These are phyloP conservation scores for Cystobasidiaceae sp. DNA, from an alignment of 1,284 basidiomycete species.

Conservation along the genomic window DNA sequence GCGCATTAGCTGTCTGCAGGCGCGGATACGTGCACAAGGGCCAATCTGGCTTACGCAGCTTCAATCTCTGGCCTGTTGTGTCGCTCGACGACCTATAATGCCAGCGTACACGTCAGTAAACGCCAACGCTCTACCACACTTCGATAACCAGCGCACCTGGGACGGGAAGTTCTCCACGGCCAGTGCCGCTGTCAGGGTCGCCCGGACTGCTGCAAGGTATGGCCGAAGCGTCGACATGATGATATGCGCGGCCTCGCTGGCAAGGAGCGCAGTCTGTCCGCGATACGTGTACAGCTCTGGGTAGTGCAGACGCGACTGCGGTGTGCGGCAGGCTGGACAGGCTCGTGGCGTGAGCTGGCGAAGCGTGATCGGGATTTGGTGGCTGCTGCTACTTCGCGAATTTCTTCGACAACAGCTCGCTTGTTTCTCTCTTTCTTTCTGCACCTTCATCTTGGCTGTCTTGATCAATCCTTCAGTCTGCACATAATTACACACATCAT, in stretches of 20 bases:
- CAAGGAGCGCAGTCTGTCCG: neutral
- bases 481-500: neutral
- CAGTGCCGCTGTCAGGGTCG: constrained; percentile 92
- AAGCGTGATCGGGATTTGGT: too few species aligned
- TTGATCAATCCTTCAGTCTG: too few species aligned
- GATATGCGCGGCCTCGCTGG: neutral
- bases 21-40: neutral
- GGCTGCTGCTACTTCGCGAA: too few species aligned
- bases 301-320: too few species aligned
- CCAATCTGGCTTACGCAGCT: constrained; percentile 64
- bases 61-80: constrained; percentile 97
- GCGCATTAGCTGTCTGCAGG: neutral
- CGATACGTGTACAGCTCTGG: neutral
- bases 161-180: constrained; percentile 97
- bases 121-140: too few species aligned
- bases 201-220: constrained; percentile 91
- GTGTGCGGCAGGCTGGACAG: too few species aligned
- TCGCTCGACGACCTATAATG: constrained; percentile 81
- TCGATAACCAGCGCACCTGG: constrained; percentile 75
- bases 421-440: neutral
- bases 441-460: neutral
- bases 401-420: neutral
- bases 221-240: constrained; percentile 59
- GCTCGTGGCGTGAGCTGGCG: too few species aligned
- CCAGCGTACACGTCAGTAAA: too few species aligned